These are phyloP conservation scores for Tylopilus felleus DNA, from an alignment of 768 basidiomycete species.

Conservation along the genomic window DNA sequence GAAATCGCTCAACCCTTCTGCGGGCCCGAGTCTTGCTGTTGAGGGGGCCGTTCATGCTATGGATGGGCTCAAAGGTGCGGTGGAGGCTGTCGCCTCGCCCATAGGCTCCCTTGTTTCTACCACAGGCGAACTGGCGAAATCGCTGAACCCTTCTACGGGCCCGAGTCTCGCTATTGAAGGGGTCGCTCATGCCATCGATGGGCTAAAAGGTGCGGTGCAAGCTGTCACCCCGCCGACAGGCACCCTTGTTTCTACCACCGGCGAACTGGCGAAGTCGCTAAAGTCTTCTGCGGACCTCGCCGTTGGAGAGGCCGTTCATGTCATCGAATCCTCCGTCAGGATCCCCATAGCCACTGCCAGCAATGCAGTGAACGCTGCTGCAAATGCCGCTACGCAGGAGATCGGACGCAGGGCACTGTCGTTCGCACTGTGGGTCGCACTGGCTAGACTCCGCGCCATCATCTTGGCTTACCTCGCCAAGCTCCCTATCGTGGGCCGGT, in stretches of 20 bases:
- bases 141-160: not conserved
- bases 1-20: not conserved
- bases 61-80: not conserved
- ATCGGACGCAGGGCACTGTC: slow-evolving; percentile 4
- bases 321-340: not conserved
- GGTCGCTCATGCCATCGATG: not conserved
- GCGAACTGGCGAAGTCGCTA: not conserved
- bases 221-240: not conserved
- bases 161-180: not conserved
- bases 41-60: not conserved
- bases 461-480: slow-evolving; percentile 13
- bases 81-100: not conserved
- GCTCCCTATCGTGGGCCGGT: slow-evolving; percentile 24
- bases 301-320: not conserved
- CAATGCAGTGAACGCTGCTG: not conserved
- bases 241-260: not conserved
- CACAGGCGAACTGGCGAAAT: not conserved
- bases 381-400: not conserved
- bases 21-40: not conserved
- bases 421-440: not conserved
- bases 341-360: not conserved
- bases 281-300: not conserved
- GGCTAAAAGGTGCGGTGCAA: not conserved
- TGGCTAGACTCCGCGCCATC: slow-evolving; percentile 10
- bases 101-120: not conserved